phyloP scores from a whole-genome alignment of 371 early-diverging fungal species.

The Mortierella sp. region DNA sequence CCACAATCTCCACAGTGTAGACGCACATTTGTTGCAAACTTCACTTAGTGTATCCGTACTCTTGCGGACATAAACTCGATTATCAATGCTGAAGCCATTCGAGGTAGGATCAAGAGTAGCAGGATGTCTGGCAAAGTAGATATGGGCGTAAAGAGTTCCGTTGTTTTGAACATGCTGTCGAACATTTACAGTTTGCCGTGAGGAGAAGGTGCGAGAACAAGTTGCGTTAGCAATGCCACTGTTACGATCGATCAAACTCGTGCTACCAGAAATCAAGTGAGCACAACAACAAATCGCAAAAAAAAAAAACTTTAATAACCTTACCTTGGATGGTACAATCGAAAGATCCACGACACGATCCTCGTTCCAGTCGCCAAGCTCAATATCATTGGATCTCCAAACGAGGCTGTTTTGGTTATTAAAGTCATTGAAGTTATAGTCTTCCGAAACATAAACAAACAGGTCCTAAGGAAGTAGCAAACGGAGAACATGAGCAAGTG shows the following conservation, averaged over 20 bases:
- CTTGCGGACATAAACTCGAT: conserved; percentile 48
- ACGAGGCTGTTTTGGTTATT: conserved; percentile 59
- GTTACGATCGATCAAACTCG: background rate
- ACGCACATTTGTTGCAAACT: background rate
- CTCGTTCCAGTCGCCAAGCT: conserved; percentile 71
- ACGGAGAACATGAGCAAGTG: background rate
- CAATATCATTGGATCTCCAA: conserved; percentile 69
- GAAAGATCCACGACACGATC: conserved; percentile 58
- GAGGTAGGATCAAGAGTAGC: conserved; percentile 66
- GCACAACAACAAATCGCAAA: background rate
- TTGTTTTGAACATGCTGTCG: conserved; percentile 77
- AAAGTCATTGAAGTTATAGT: conserved; percentile 67
- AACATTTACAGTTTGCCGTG: background rate
- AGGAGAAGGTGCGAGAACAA: background rate
- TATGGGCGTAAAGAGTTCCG: conserved; percentile 87
- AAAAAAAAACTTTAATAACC: conserved; percentile 5
- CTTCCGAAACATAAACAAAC: conserved; percentile 66
- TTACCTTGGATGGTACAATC: conserved; percentile 62
- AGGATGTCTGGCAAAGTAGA: conserved; percentile 71
- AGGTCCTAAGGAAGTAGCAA: conserved; percentile 56
- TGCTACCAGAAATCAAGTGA: background rate
- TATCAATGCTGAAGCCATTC: conserved; percentile 26
- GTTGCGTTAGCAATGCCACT: background rate
- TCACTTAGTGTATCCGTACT: conserved; percentile 15
- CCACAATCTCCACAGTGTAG: background rate